Evolutionary conservation across 2,329 filamentous ascomycete genomes (phyloP), one percentile per base, ranked within the genome.

Genomic region (Nemania sp.): DNA sequence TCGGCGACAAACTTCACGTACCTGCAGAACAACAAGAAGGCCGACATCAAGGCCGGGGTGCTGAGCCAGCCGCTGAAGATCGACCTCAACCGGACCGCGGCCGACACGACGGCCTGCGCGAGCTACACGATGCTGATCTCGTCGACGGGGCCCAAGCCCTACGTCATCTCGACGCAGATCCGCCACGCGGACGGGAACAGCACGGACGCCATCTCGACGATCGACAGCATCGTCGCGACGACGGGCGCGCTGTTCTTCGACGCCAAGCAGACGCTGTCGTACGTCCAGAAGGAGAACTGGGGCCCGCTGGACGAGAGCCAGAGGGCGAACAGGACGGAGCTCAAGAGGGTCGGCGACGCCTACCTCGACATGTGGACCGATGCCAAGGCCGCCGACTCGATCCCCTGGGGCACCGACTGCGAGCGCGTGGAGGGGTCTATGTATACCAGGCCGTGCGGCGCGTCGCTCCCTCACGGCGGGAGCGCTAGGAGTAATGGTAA

Each of bases 301-400:
- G 63, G 53, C 3, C 57, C 69, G 9, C 66, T 75, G 3, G 62
- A 66, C 2, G 69, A 67, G 13, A 62, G 53, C 2, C 63, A 69
- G 37, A 59, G 72, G 3, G 67, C 69, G 11, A 66, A 58, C 21
- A 66, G 74, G 13, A 72, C 72, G 0, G 66, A 74, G 47, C 70
- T 76, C 12, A 70, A 68, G 59, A 67, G 72, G n/a, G 68, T 73
- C 0, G 75, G 73, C 17, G 75, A 76, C 32, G 72, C 72, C 1
- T 76, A 76, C 52, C 69, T 76, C 1, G 74, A 76, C 50, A 76
- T 76, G 74, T 76, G 75, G 74, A 75, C 74, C 1, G 71, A 75
- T 55, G 64, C 67, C 0, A 70, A 63, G n/a, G 74, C 74, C 0
- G 72, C 73, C 0, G 72, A 72, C 40, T 69, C 69, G 1, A 75